Evolutionary conservation across 1,284 basidiomycete genomes (phyloP), one percentile per base, ranked within the genome.

Genomic region (Meira miltonrushii): DNA sequence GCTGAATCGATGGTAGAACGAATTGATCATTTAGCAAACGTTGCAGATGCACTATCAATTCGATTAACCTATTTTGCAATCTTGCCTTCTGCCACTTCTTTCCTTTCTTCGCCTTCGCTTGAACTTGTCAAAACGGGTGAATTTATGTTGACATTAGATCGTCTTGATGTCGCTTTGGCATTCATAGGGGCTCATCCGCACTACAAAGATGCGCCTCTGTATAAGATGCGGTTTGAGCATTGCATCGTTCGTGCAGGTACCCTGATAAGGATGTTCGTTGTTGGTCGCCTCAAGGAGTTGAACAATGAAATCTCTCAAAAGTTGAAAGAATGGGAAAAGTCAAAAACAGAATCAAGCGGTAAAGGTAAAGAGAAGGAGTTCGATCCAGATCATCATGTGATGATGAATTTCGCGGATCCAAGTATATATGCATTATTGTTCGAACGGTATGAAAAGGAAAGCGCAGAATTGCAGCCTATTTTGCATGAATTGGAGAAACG

Each of bases 21-120:
- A 17, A 60, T 51, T 21, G 60, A 57, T 2, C 65, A 73, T 25
- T 65, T 77, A 41, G 65, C 70, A 28, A 50, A 41, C 10, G 54
- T 74, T 10, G 60, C 67, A 9, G 59, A 67, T 12, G 60, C 67
- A 3, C 55, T 77, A 11, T 40, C 57, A 9, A 59, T 67, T 15
- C 64, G 74, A 10, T 71, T 74, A 17, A 64, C 65, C 13, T 75
- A 73, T 66, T 77, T 76, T 55, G 66, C 68, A 13, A 48, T 77
- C 39, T 64, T 75, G 0, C 70, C 70, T 0, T 64, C 67, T 19
- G 66, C 67, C 5, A 73, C 74, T 10, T 59, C 59, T 25, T 62
- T 77, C 55, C 65, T 75, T 49, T 67, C 65, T 57, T 64, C 67
- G 17, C 70, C 67, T 15, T 62, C 67, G n/a, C 40, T 62, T 17